Evolutionary conservation across 2,329 filamentous ascomycete species (phyloP).

Genomic region (Magnaporthales sp.): DNA sequence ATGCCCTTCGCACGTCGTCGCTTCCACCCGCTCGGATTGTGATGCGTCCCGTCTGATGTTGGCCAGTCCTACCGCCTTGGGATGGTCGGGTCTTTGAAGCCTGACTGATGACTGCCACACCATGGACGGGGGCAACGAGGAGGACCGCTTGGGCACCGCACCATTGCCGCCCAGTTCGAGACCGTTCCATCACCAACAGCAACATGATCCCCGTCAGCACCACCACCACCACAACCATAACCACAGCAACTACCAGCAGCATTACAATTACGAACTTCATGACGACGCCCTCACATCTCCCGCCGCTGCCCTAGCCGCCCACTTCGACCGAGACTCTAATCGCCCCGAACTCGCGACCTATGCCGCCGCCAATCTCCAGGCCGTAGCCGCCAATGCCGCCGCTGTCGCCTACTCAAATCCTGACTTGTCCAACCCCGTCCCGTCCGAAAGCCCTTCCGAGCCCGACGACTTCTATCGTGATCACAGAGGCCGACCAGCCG

Average conservation of each 20-base stretch:
- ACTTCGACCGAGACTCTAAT: neutral
- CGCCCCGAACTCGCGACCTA: constrained; percentile 18
- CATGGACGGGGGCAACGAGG: constrained; percentile 40
- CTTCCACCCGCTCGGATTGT: constrained; percentile 1
- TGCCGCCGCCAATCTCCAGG: constrained; percentile 27
- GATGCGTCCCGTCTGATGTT: constrained; percentile 1
- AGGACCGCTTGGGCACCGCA: constrained; percentile 26
- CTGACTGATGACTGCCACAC: constrained; percentile 23
- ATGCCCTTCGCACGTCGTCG: neutral
- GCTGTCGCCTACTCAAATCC: constrained; percentile 16
- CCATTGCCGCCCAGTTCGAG: constrained; percentile 15
- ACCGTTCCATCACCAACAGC: constrained; percentile 15
- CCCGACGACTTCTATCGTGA: constrained; percentile 49
- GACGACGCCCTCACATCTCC: neutral
- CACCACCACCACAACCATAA: constrained; percentile 14
- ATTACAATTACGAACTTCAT: neutral
- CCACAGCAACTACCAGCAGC: constrained; percentile 6
- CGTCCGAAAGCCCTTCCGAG: constrained; percentile 29
- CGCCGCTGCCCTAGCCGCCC: neutral
- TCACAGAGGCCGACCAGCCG: constrained; percentile 27
- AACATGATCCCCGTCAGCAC: constrained; percentile 15
- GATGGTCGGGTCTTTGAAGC: constrained; percentile 3
- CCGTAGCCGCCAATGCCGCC: constrained; percentile 28
- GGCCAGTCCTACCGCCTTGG: constrained; percentile 1
- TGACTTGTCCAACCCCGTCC: constrained; percentile 8